Base-by-base conservation (phyloP, 306 rosid genomes). In the Rosa lucieae region DNA sequence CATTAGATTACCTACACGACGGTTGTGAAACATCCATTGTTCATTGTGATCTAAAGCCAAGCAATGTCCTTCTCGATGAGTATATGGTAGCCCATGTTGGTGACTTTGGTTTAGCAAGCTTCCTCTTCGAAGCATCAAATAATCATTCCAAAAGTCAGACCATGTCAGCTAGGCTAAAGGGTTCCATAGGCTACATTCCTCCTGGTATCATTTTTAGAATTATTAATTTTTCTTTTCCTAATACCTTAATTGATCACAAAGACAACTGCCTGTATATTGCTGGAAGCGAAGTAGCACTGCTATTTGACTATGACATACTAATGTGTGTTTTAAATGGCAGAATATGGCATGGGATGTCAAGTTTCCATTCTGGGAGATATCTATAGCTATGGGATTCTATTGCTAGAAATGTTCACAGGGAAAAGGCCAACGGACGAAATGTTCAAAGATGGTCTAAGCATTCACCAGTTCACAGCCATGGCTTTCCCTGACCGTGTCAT, bases 81-180 rank as follows among this genome's bases (percentile, higher is more conserved):
- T 74, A 85, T 72, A 72, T 85, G 82, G 82, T 85, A 32, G 88
- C 80, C 1, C 84, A 85, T 58, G 86, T 83, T n/a, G 79, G 85
- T 29, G 89, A 86, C 40, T 85, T 85, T 1, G 89, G 88, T 12
- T 65, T 85, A 61, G 80, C 82, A 51, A 85, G 61, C 20, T 72
- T 86, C 48, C 46, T 79, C 5, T 15, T 78, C 2, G 81, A 82
- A 55, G 81, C 68, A 78, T 70, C 86, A 62, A 35, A 74, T 48
- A 43, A 69, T 3, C 21, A 74, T 32, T 47, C 85, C 32, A 29
- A 62, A 29, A 7, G 3, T 3, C 79, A 78, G 26, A 68, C 63
- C 9, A 37, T 79, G 37, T 48, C 87, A 59, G 56, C 42, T 6
- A 14, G 63, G 5, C 79, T 81, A 0, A 83, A 72, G 58, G 87